These are phyloP conservation scores for Flaveria floridana DNA, from an alignment of 140 eudicot species.

Conservation along the genomic window DNA sequence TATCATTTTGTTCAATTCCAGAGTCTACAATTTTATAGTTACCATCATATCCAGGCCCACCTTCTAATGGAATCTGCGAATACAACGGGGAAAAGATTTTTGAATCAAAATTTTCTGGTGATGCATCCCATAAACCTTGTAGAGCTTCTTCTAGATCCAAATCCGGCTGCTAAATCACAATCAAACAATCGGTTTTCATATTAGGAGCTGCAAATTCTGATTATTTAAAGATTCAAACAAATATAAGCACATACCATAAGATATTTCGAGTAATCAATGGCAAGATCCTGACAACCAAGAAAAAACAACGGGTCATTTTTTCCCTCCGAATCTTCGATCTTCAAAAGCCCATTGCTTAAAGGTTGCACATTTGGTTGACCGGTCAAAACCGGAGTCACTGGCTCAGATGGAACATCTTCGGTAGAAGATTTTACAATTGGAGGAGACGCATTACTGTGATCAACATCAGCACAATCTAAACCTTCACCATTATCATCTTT, in stretches of 20 bases:
- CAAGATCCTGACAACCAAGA: constrained; percentile 28
- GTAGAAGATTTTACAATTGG: constrained; percentile 44
- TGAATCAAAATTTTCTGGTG: constrained; percentile 36
- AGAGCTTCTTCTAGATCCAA: constrained; percentile 47
- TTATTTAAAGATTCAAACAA: neutral
- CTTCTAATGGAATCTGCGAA: constrained; percentile 46
- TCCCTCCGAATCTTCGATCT: constrained; percentile 25
- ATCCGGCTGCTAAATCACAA: constrained; percentile 41
- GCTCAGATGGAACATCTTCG: constrained; percentile 48
- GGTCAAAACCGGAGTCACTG: constrained; percentile 37
- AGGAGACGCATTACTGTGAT: constrained; percentile 40
- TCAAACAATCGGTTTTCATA: neutral
- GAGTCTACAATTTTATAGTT: constrained; percentile 20
- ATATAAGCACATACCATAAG: constrained; percentile 24
- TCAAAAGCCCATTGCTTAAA: constrained; percentile 26
- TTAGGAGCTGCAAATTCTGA: neutral
- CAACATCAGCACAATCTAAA: constrained; percentile 51
- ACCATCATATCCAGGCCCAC: constrained; percentile 41
- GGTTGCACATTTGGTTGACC: constrained; percentile 31
- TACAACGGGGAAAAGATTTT: constrained; percentile 58
- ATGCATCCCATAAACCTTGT: constrained; percentile 34
- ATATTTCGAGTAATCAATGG: constrained; percentile 33
- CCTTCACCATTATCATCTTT: constrained; percentile 58
- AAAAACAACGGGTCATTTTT: constrained; percentile 25
- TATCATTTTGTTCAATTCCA: constrained; percentile 23